Conservation (phyloP, 106 monocot genomes). For the Apostasia shenzhenica region DNA sequence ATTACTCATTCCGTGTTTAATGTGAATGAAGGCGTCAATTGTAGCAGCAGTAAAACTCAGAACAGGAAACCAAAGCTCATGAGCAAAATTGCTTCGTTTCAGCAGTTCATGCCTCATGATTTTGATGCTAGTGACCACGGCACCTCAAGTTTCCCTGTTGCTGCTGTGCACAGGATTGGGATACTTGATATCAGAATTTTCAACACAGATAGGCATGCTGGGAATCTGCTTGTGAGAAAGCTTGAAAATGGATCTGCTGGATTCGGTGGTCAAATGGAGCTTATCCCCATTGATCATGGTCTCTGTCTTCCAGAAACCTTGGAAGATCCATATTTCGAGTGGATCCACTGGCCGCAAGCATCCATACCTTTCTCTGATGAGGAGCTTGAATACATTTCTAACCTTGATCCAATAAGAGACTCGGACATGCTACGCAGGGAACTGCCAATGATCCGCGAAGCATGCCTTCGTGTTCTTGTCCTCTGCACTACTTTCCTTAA, state of each 20-base stretch:
- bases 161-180: conserved; percentile 83
- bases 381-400: conserved; percentile 76
- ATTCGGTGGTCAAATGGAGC: conserved; percentile 59
- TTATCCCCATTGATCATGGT: conserved; percentile 88
- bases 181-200: conserved; percentile 82
- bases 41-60: conserved; percentile 5
- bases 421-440: conserved; percentile 56
- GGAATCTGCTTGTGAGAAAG: conserved; percentile 62
- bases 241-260: conserved; percentile 16
- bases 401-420: conserved; percentile 65
- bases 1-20: conserved; percentile 69
- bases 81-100: conserved; percentile 88
- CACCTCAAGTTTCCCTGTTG: conserved; percentile 79
- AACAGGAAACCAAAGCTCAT: conserved; percentile 14
- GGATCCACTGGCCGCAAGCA: conserved; percentile 98
- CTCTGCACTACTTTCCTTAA: conserved; percentile 80
- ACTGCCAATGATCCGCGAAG: conserved; percentile 80
- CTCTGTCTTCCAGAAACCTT: conserved; percentile 82
- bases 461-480: conserved; percentile 68
- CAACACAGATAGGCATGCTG: conserved; percentile 83
- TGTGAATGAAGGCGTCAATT: conserved; percentile 33
- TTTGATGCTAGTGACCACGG: conserved; percentile 96
- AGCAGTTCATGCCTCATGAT: conserved; percentile 82
- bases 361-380: conserved; percentile 87
- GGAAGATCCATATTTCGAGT: conserved; percentile 94